Evolutionary conservation across 805 yeast genomes (phyloP).

Genomic region (Lipomyces mesembrius): DNA sequence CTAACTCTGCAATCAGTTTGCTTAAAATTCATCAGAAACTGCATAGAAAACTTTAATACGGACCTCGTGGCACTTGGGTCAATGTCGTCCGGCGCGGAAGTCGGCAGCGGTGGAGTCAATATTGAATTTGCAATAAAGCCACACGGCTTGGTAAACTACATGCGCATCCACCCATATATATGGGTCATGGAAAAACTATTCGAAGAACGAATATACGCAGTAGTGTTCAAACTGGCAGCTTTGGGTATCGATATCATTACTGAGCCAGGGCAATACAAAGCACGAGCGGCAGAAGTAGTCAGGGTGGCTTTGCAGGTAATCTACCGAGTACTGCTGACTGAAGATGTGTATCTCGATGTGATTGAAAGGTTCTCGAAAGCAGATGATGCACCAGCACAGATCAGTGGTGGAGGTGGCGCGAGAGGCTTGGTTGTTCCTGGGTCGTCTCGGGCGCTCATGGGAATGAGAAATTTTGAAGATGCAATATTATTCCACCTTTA

Average conservation of each 20-base stretch:
- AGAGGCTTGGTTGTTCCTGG: slow-evolving; percentile 40
- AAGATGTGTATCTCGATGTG: slow-evolving; percentile 63
- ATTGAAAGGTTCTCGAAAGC: slow-evolving; percentile 50
- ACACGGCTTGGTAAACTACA: slow-evolving; percentile 53
- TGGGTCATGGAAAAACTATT: slow-evolving; percentile 66
- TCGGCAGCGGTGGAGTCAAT: slow-evolving; percentile 45
- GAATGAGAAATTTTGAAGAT: slow-evolving; percentile 65
- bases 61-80: slow-evolving; percentile 57
- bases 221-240: slow-evolving; percentile 61
- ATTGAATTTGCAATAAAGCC: slow-evolving; percentile 55
- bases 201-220: slow-evolving; percentile 58
- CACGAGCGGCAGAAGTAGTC: slow-evolving; percentile 44
- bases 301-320: slow-evolving; percentile 53
- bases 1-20: slow-evolving; percentile 58
- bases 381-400: slow-evolving; percentile 7
- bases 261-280: slow-evolving; percentile 41
- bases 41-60: slow-evolving; percentile 58
- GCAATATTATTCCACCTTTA: slow-evolving; percentile 73
- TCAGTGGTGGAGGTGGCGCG: slow-evolving; percentile 1
- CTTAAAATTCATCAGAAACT: slow-evolving; percentile 55
- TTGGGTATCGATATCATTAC: slow-evolving; percentile 63
- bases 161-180: slow-evolving; percentile 73
- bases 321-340: slow-evolving; percentile 54
- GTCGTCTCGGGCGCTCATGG: slow-evolving; percentile 56
- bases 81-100: slow-evolving; percentile 48